Conservation (phyloP, 331 rosid species). For the Pyrus hybrid region DNA sequence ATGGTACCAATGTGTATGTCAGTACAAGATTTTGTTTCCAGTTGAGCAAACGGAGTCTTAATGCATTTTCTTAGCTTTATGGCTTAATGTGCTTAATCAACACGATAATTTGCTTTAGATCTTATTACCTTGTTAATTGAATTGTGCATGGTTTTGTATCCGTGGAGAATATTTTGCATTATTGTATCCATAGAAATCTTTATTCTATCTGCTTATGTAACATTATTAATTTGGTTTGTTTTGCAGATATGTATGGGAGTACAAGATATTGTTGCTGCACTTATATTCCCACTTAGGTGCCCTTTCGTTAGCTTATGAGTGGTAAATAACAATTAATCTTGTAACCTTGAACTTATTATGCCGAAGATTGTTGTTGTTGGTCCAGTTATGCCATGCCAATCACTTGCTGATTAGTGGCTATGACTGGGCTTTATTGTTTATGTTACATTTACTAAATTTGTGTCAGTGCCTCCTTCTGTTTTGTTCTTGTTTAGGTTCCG, state of each 20-base stretch:
- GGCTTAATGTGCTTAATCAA: neutral
- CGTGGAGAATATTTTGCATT: neutral
- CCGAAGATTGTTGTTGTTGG: neutral
- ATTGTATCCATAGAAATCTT: neutral
- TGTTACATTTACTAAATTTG: neutral
- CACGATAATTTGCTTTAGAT: neutral
- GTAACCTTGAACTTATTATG: neutral
- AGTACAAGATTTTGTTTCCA: neutral
- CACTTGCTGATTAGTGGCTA: neutral
- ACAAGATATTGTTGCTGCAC: slow-evolving; percentile 80
- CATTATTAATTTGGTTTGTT: slow-evolving; percentile 9
- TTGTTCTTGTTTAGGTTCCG: slow-evolving; percentile 56
- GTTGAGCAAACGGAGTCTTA: neutral
- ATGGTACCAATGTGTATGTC: neutral
- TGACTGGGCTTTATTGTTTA: neutral
- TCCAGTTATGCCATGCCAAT: neutral
- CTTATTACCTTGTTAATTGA: neutral
- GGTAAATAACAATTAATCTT: slow-evolving; percentile 43
- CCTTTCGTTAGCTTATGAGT: slow-evolving; percentile 66
- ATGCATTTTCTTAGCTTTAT: neutral
- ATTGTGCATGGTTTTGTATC: neutral
- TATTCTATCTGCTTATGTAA: slow-evolving; percentile 6
- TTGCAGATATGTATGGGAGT: slow-evolving; percentile 60
- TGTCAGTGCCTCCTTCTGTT: neutral
- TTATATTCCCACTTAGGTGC: slow-evolving; percentile 76